Evolutionary conservation across 2,329 filamentous ascomycete genomes (phyloP).

Genomic region (Aspergillus ochraceoroseus): DNA sequence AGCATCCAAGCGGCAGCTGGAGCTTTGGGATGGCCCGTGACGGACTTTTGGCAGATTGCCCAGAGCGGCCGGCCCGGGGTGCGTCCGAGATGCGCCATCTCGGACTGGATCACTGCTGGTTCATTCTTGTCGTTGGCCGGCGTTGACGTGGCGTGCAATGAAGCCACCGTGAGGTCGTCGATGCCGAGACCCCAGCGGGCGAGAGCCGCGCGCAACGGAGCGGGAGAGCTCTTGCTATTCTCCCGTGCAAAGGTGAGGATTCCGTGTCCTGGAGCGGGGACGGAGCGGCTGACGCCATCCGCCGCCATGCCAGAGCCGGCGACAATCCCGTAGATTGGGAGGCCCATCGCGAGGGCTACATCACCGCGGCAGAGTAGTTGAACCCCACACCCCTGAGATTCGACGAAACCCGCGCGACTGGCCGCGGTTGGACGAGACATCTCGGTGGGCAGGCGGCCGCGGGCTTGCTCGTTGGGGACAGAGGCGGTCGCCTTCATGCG

Average conservation of each 20-base stretch:
- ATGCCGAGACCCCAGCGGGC: conserved; percentile 2
- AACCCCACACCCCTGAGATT: neutral
- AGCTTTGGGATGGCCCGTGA: conserved; percentile 95
- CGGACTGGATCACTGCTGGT: conserved; percentile 87
- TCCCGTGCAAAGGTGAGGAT: conserved; percentile 1
- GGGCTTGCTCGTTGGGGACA: conserved; percentile 69
- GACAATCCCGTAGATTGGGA: neutral
- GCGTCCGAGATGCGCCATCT: conserved; percentile 83
- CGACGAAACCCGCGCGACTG: conserved; percentile 2
- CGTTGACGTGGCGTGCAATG: conserved; percentile 95
- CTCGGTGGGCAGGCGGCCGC: neutral
- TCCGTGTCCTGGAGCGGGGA: neutral
- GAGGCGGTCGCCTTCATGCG: conserved; percentile 99
- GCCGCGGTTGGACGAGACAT: conserved; percentile 1
- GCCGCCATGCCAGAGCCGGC: conserved; percentile 1
- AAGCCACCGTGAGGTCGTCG: conserved; percentile 85
- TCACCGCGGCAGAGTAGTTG: conserved; percentile 2
- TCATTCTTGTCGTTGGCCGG: conserved; percentile 99
- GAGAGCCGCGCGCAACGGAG: conserved; percentile 1
- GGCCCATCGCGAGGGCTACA: neutral
- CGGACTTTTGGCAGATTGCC: conserved; percentile 96
- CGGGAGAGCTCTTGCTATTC: neutral
- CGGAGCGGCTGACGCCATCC: conserved; percentile 2
- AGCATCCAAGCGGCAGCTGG: conserved; percentile 97
- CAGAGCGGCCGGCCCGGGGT: conserved; percentile 88